These are phyloP conservation scores for Kwoniella dendrophila DNA, from an alignment of 768 basidiomycete species.

Conservation along the genomic window DNA sequence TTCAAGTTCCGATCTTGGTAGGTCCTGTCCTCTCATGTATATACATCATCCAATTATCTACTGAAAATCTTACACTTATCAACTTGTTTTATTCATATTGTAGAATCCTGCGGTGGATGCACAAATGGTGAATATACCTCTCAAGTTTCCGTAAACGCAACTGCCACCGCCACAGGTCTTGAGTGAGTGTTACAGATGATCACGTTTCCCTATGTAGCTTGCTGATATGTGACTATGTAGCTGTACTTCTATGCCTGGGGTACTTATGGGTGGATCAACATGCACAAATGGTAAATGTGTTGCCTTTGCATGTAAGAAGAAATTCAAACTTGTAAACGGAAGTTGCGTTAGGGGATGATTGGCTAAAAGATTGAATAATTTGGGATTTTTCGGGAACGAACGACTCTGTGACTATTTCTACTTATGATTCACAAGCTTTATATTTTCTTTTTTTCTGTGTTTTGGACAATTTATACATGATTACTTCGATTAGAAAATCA, in stretches of 20 bases:
- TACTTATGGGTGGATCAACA: constrained; percentile 14
- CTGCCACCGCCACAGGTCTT: constrained; percentile 9
- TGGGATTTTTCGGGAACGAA: background rate
- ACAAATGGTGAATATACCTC: constrained; percentile 11
- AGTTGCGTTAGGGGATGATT: constrained; percentile 8
- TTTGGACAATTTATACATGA: no score
- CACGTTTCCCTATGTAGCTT: background rate
- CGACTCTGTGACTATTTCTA: background rate
- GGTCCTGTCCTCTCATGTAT: no score
- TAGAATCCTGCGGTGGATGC: constrained; percentile 20
- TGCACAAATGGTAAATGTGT: constrained; percentile 16
- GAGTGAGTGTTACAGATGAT: constrained; percentile 15
- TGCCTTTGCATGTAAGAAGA: constrained; percentile 12
- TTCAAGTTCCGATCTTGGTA: constrained; percentile 15
- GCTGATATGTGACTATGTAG: background rate
- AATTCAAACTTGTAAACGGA: constrained; percentile 11
- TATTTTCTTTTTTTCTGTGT: constrained; percentile 2
- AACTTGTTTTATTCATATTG: background rate
- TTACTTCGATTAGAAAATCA: no score
- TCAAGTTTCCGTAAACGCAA: background rate
- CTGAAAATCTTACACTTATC: background rate
- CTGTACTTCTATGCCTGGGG: constrained; percentile 13
- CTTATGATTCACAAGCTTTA: background rate
- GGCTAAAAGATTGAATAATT: background rate
- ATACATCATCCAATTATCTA: background rate